Evolutionary conservation across 805 yeast genomes (phyloP), one percentile per base, ranked within the genome.

Genomic region (Metschnikowia reukaufii): DNA sequence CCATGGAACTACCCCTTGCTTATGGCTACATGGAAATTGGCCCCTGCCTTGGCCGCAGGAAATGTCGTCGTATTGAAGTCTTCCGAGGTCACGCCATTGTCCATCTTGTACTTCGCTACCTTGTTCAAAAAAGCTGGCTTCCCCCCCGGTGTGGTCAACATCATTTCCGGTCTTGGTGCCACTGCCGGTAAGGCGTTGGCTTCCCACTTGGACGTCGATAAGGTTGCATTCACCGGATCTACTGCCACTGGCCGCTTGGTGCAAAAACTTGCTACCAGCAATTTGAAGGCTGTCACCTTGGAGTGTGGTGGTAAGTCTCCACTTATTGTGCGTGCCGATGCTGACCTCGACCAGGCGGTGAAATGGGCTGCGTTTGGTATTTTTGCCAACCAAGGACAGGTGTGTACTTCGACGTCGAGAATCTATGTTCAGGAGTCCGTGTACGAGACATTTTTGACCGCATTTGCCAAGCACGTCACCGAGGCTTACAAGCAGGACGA

Each of bases 1-100:
- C 88, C 88, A 29, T 83, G 88, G 88, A 83, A 83, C 68, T 83
- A 80, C 61, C 88, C 88, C 12, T 56, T 73, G 51, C 70, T 76
- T 27, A 84, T 85, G 89, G 82, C 86, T 13, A 75, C 86, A 19
- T 86, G 94, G 94, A 86, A 86, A 65, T 72, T 86, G 60, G 88
- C 86, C 21, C 92, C 92, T 18, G 94, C 95, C 8, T 68, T 86
- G 53, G 89, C 91, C 35, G 84, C 88, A 44, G 94, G 94, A 45
- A 86, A 87, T 66, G 76, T 81, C 12, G 77, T 84, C 38, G 81
- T 86, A 37, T 76, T 86, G 63, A 86, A 86, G 66, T 77, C 88
- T 2, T 83, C 89, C 47, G 94, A 87, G 67, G 69, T 82, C 55
- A 85, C 92, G 6, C 94, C 94, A 10, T 73, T 86, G 56, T 80